Evolutionary conservation across 2,329 filamentous ascomycete species (phyloP), one percentile per base, ranked within the genome.

Genomic region (Pestalotiopsis sp.): DNA sequence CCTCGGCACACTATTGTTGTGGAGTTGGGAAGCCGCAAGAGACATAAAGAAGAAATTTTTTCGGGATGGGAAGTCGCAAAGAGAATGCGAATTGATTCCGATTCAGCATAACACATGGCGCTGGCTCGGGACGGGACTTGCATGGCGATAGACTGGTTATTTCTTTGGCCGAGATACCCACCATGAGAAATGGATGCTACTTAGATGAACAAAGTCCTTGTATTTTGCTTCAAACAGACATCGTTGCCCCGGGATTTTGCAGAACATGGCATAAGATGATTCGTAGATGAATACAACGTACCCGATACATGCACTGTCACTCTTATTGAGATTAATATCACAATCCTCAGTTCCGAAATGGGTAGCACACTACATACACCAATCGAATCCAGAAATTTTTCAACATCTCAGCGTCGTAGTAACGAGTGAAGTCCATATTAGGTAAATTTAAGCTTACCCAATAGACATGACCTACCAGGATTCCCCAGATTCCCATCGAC

Each of bases 11-110:
- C 57, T 14, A 13, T 59, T 9, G 25, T 36, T 3, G 27, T 27
- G 7, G 27, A 36, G 25, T 27, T 27, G 27, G 25, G 23, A 11
- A 23, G 57, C 14, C 57, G 27, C 2, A 59, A 59, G 25, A 27
- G 57, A 23, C 12, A 59, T 23, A 59, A 27, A 9, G 6, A 20
- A 20, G 11, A 27, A 12, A 17, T 14, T 11, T 11, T 36, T n/a
- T 6, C 23, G 23, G 57, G 12, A 6, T 7, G 25, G 6, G 4
- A 11, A 75, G 27, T 70, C 65, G 52, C 67, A 68, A 59, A 59
- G 23, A 59, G 27, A 36, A 11, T 59, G 57, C 57, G 57, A 11
- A 31, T 59, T 14, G 17, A 14, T 36, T 27, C 27, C 14, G 57
- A 59, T 36, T 9, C 23, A 5, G 57, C 57, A 36, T 59, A 36